Evolutionary conservation across 352 stramenopile genomes (phyloP).

Genomic region (Saprolegnia diclina): DNA sequence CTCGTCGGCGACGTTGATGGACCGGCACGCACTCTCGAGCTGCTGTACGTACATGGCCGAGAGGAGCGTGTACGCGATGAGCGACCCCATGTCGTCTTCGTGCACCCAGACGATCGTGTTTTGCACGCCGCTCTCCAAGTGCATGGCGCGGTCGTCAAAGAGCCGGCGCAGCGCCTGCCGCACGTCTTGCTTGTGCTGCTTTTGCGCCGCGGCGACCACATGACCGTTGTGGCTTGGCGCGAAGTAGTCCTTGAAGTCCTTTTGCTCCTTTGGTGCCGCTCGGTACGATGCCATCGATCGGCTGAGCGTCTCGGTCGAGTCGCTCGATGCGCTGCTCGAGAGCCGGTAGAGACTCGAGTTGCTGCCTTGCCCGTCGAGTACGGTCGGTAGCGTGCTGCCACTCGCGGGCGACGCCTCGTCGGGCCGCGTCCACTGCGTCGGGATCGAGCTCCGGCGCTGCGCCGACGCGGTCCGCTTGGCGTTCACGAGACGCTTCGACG

Average conservation of each 20-base stretch:
- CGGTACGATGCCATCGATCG: background rate
- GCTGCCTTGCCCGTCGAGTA: background rate
- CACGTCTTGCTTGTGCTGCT: slow-evolving; percentile 30
- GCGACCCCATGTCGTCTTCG: slow-evolving; percentile 72
- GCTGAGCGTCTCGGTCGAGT: background rate
- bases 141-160: slow-evolving; percentile 37
- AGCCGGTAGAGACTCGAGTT: background rate
- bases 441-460: slow-evolving; percentile 9
- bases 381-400: background rate
- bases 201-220: background rate
- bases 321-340: slow-evolving; percentile 8
- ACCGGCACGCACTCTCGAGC: slow-evolving; percentile 50
- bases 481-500: slow-evolving; percentile 9
- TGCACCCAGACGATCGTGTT: slow-evolving; percentile 74
- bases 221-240: slow-evolving; percentile 6
- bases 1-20: slow-evolving; percentile 31
- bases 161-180: slow-evolving; percentile 33
- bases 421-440: background rate
- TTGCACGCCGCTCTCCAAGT: slow-evolving; percentile 70
- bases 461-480: background rate
- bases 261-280: background rate
- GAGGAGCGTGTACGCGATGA: slow-evolving; percentile 77
- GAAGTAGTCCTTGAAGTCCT: no score
- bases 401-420: background rate
- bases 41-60: slow-evolving; percentile 64